Conservation (phyloP, 1,139 yeast species). For the Arxiozyma heterogenica region DNA sequence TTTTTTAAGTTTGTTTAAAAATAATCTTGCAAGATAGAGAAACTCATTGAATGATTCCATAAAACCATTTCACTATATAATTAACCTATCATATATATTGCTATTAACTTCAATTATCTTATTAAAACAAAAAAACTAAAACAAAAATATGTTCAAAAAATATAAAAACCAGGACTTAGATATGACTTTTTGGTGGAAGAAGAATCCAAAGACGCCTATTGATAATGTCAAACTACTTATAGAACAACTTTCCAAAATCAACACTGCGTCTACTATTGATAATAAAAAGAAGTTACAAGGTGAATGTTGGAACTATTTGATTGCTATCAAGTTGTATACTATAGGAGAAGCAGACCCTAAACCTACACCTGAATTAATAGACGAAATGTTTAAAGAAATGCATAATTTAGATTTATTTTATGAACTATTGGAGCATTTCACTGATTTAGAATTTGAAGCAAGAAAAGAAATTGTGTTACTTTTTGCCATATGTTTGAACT, state of each 20-base stretch:
- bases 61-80: not conserved
- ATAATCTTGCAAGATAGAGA: not conserved
- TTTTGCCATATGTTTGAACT: slow-evolving; percentile 68
- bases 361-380: slow-evolving; percentile 71
- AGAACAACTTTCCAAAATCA: slow-evolving; percentile 54
- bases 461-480: slow-evolving; percentile 72
- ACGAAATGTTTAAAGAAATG: slow-evolving; percentile 37
- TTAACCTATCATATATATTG: not conserved
- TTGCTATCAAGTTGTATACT: slow-evolving; percentile 58
- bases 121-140: not conserved
- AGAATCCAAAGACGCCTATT: slow-evolving; percentile 85
- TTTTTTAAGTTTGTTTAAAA: too few relatives aligned
- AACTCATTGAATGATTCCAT: not conserved
- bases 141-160: slow-evolving; percentile 21
- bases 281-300: slow-evolving; percentile 62
- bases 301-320: slow-evolving; percentile 60
- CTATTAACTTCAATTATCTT: not conserved
- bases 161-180: slow-evolving; percentile 27
- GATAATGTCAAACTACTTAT: slow-evolving; percentile 70
- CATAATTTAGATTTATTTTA: slow-evolving; percentile 56
- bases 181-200: slow-evolving; percentile 85
- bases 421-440: slow-evolving; percentile 48
- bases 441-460: slow-evolving; percentile 74
- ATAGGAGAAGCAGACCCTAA: slow-evolving; percentile 63
- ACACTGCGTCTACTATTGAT: slow-evolving; percentile 24